These are phyloP conservation scores for Yamadazyma trypodendri DNA, from an alignment of 1,139 yeast genomes.

Conservation along the genomic window DNA sequence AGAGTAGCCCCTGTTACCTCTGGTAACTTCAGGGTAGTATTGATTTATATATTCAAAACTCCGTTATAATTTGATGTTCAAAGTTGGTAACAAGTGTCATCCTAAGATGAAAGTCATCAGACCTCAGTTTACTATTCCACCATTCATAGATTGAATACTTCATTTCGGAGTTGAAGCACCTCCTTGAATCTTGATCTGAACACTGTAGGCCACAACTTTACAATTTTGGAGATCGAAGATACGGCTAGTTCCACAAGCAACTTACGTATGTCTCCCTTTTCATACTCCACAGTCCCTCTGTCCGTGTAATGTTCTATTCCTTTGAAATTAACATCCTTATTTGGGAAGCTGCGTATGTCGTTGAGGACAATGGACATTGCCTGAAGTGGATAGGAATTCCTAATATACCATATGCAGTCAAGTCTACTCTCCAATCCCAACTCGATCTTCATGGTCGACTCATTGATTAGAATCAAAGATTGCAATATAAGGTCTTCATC, in stretches of 20 bases:
- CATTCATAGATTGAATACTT: no score
- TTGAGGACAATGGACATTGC: slow-evolving; percentile 2
- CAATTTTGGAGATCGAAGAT: not conserved
- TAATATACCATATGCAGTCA: slow-evolving; percentile 1
- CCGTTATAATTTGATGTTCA: no score
- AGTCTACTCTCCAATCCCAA: not conserved
- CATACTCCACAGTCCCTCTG: not conserved
- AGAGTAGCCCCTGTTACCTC: no score
- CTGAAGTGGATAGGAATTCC: slow-evolving; percentile 3
- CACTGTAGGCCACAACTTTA: not conserved
- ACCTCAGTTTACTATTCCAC: no score
- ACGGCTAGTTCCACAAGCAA: not conserved
- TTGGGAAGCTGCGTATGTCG: not conserved
- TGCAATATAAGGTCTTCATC: not conserved
- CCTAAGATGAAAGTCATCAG: no score
- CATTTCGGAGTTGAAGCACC: slow-evolving; percentile 1
- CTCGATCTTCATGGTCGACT: slow-evolving; percentile 3
- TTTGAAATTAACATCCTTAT: not conserved
- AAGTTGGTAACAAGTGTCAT: no score
- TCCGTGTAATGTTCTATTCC: not conserved
- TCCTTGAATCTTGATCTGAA: slow-evolving; percentile 1
- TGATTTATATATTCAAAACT: no score
- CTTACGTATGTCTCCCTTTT: not conserved
- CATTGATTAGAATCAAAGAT: slow-evolving; percentile 1
- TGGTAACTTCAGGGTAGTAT: no score